A percentile compares a stretch with the other conserved stretches of the same genome.
phyloP scores from a whole-genome alignment of 257 asterid species.

The Solanum clarkiae region DNA sequence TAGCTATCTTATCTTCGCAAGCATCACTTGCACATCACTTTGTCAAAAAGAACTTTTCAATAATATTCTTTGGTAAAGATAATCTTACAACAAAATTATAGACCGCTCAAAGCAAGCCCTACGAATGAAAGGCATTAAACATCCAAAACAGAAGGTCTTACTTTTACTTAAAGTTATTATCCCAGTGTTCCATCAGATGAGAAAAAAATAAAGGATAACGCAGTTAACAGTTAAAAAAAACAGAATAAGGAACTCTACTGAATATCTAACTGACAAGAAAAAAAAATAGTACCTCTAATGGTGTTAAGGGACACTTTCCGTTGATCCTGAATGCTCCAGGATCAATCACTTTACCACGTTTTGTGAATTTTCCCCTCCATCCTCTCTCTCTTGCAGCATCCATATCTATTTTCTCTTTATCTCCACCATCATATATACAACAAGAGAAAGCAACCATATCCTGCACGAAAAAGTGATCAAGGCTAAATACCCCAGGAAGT shows the following conservation, averaged over 20 bases:
- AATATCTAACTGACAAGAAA: neutral
- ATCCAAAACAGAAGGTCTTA: neutral
- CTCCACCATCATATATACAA: constrained; percentile 92
- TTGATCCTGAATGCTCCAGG: constrained; percentile 87
- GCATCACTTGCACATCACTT: neutral
- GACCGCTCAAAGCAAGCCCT: neutral
- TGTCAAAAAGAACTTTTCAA: neutral
- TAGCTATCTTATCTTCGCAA: neutral
- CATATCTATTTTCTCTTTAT: constrained; percentile 73
- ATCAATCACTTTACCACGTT: constrained; percentile 73
- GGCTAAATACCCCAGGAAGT: neutral
- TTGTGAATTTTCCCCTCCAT: constrained; percentile 95
- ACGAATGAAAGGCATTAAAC: neutral
- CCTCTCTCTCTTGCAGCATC: constrained; percentile 99
- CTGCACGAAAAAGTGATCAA: constrained; percentile 32
- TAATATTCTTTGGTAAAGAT: neutral
- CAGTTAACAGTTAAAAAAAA: neutral
- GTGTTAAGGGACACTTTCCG: constrained; percentile 96
- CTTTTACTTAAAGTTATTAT: neutral
- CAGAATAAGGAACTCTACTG: neutral
- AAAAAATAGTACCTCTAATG: constrained; percentile 60
- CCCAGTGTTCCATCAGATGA: neutral
- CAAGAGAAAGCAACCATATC: constrained; percentile 99
- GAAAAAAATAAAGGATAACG: neutral
- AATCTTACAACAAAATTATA: neutral